Conservation (phyloP, 345 rosid species). For the Eucalyptus regnans region DNA sequence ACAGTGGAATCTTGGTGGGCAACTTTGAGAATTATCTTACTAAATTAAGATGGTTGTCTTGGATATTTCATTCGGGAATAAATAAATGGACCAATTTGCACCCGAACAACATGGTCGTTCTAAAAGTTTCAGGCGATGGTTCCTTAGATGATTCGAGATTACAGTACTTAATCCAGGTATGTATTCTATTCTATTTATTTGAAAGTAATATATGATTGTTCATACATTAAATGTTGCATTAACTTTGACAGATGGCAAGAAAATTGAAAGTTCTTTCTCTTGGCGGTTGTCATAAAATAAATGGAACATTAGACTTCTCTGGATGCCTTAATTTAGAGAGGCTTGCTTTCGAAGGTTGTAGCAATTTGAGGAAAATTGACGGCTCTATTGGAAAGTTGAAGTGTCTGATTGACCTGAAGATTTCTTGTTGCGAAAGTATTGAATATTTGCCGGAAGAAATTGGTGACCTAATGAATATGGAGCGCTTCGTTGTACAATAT, state of each 20-base stretch:
- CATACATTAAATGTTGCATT: background rate
- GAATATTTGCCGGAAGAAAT: background rate
- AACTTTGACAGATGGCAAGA: background rate
- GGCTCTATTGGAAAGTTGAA: too few relatives aligned
- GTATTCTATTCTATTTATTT: too few relatives aligned
- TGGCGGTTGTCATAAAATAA: background rate
- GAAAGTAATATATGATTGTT: background rate
- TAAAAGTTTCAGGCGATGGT: rapidly evolving
- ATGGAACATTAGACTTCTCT: background rate
- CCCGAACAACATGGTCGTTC: too few relatives aligned
- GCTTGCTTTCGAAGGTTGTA: background rate
- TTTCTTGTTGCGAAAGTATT: rapidly evolving
- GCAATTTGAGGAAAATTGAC: too few relatives aligned
- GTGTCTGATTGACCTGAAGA: rapidly evolving
- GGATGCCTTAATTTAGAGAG: background rate
- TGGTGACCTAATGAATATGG: background rate
- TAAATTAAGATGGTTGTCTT: too few relatives aligned
- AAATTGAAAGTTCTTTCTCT: background rate
- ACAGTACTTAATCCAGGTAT: too few relatives aligned
- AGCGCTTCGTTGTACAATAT: rapidly evolving
- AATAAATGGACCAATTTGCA: too few relatives aligned
- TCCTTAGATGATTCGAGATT: too few relatives aligned
- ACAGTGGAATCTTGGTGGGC: too few relatives aligned
- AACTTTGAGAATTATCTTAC: too few relatives aligned
- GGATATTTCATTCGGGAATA: too few relatives aligned